Base-by-base conservation (phyloP, 805 yeast genomes). In the Myxozyma lipomycoides region DNA sequence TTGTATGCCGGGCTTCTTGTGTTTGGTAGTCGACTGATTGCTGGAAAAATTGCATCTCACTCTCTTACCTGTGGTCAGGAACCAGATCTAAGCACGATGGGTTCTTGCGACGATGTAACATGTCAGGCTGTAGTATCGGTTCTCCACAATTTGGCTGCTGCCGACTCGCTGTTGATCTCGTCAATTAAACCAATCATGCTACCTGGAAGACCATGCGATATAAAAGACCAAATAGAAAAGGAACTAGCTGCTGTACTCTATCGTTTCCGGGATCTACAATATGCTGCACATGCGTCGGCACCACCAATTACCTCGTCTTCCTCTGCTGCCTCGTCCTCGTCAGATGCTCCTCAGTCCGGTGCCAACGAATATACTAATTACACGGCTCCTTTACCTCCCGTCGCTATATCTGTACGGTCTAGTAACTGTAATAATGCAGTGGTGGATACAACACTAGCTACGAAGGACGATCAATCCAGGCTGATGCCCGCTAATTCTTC, bases 81-180 rank as follows among this genome's bases (percentile, higher is more conserved):
- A n/a, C n/a, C n/a, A n/a, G n/a, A n/a, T n/a, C n/a, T n/a, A 35
- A 35, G 18, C 6, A 35, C 18, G 6, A 54, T 54, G 58, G 58
- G 58, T 40, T 34, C 50, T 34, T 51, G 56, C 48, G 58, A 54
- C 48, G 58, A 54, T 43, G 58, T 54, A 35, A 47, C 58, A 39
- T 48, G 58, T 46, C 58, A 54, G 49, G 56, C 58, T 15, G 58
- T 48, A 4, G 58, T 54, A 36, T 54, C 58, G 6, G 58, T 54
- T 10, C 57, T 54, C 32, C 58, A 54, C 49, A 54, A 54, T 34
- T 52, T 54, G 28, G 58, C 58, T 39, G 57, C 56, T 35, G 52
- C 56, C 1, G 58, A 54, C 45, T 45, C 55, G 19, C 47, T 48
- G 25, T 50, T 54, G 40, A 47, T 54, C 45, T 36, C 58, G 18